phyloP scores from a whole-genome alignment of 2,329 filamentous ascomycete genomes.

The Talaromyces sp. region DNA sequence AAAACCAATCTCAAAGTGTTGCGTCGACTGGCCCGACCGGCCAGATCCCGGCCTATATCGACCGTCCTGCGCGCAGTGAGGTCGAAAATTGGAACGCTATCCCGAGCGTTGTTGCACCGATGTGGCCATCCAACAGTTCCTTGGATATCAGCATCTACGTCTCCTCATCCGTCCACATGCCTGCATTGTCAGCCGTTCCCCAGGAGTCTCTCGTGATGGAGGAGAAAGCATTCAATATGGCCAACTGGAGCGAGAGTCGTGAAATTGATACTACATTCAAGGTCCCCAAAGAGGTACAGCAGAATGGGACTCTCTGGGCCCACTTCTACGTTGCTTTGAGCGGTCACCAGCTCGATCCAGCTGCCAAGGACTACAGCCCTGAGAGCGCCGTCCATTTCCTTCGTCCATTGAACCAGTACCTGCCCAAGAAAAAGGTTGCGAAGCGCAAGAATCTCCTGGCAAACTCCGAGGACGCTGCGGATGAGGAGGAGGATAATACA shows the following conservation, averaged over 20 bases:
- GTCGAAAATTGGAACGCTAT: conserved; percentile 45
- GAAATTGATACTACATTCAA: conserved; percentile 72
- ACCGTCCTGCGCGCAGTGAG: conserved; percentile 55
- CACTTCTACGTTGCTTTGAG: conserved; percentile 85
- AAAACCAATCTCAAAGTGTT: conserved; percentile 30
- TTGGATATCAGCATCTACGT: conserved; percentile 85
- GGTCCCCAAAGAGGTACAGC: conserved; percentile 75
- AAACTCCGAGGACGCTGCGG: conserved; percentile 47
- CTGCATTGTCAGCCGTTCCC: conserved; percentile 60
- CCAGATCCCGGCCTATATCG: conserved; percentile 60
- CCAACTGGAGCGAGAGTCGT: conserved; percentile 75
- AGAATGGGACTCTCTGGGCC: conserved; percentile 90
- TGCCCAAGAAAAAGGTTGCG: conserved; percentile 81
- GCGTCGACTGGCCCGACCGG: conserved; percentile 24
- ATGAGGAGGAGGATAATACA: conserved; percentile 52
- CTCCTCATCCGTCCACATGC: conserved; percentile 68
- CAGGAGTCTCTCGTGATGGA: conserved; percentile 69
- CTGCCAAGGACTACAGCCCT: conserved; percentile 66
- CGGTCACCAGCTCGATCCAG: conserved; percentile 74
- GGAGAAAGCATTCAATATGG: conserved; percentile 75
- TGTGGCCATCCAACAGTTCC: conserved; percentile 76
- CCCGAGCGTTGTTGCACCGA: conserved; percentile 72
- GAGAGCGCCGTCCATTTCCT: conserved; percentile 77
- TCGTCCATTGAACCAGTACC: conserved; percentile 81
- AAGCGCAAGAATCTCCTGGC: conserved; percentile 84